phyloP scores from a whole-genome alignment of 352 stramenopile species.

The Pythium periplocum region DNA sequence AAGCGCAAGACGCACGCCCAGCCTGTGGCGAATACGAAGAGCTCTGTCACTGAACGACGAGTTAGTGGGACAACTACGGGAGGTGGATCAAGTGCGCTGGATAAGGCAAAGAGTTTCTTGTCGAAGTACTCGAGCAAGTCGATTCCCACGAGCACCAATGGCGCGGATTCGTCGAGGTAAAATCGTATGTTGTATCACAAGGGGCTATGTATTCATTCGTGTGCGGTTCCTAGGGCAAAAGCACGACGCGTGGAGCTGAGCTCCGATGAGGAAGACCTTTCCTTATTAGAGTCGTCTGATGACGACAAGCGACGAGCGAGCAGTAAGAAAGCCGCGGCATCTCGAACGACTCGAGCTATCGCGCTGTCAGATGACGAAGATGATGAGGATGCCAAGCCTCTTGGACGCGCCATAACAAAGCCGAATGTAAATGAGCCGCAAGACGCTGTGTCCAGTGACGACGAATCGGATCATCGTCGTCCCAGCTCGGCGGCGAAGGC shows the following conservation, averaged over 20 bases:
- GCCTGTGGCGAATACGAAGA: too few relatives aligned
- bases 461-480: too few relatives aligned
- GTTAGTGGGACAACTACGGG: neutral
- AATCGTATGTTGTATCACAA: too few relatives aligned
- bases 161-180: too few relatives aligned
- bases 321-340: too few relatives aligned
- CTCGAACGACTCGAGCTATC: too few relatives aligned
- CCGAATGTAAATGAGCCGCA: neutral
- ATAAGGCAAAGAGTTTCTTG: conserved; percentile 69
- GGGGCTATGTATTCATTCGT: too few relatives aligned
- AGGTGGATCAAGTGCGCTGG: conserved; percentile 29
- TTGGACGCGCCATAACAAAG: neutral
- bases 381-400: neutral
- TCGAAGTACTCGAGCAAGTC: conserved; percentile 61
- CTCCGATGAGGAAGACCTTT: conserved; percentile 47
- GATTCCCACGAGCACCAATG: conserved; percentile 6
- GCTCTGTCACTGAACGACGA: too few relatives aligned
- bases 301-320: too few relatives aligned
- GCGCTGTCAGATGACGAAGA: conserved; percentile 7
- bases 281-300: conserved; percentile 4
- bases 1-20: neutral
- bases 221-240: neutral
- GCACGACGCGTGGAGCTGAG: conserved; percentile 35
- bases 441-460: neutral
- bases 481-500: too few relatives aligned